Evolutionary conservation across 2,329 filamentous ascomycete genomes (phyloP).

Genomic region (Thelonectria olida): DNA sequence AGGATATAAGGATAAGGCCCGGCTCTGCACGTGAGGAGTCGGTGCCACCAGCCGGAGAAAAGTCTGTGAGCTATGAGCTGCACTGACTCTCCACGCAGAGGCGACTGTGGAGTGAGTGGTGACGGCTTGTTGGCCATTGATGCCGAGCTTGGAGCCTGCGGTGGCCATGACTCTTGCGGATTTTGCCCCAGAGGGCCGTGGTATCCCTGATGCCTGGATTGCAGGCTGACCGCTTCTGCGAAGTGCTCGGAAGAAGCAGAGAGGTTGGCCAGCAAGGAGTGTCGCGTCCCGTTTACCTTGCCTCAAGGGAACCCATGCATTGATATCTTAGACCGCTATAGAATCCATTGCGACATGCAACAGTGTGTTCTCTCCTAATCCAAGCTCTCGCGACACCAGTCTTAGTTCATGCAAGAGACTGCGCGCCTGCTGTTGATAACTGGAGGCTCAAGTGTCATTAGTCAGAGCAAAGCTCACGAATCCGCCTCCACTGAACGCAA

Average conservation of each 20-base stretch:
- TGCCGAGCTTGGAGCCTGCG: not conserved
- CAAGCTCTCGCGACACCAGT: not conserved
- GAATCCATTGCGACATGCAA: no score
- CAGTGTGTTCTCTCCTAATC: not conserved
- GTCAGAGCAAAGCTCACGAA: no score
- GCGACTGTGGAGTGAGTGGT: not conserved
- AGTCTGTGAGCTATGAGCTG: not conserved
- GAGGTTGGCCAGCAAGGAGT: no score
- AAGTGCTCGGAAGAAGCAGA: no score
- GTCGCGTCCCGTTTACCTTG: no score
- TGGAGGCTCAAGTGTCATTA: no score
- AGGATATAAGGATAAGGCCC: conserved; percentile 4
- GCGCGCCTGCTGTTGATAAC: no score
- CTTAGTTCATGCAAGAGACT: not conserved
- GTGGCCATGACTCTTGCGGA: conserved; percentile 1
- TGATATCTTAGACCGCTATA: no score
- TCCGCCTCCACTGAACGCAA: no score
- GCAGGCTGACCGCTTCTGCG: not conserved
- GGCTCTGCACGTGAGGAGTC: conserved; percentile 10
- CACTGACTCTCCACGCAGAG: not conserved
- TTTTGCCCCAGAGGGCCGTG: not conserved
- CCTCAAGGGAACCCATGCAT: no score
- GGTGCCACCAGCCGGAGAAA: conserved; percentile 7
- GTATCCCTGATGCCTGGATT: not conserved
- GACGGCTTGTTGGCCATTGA: not conserved